Evolutionary conservation across 2,329 filamentous ascomycete genomes (phyloP), one percentile per base, ranked within the genome.

Genomic region (Aspergillus puulaauensis): DNA sequence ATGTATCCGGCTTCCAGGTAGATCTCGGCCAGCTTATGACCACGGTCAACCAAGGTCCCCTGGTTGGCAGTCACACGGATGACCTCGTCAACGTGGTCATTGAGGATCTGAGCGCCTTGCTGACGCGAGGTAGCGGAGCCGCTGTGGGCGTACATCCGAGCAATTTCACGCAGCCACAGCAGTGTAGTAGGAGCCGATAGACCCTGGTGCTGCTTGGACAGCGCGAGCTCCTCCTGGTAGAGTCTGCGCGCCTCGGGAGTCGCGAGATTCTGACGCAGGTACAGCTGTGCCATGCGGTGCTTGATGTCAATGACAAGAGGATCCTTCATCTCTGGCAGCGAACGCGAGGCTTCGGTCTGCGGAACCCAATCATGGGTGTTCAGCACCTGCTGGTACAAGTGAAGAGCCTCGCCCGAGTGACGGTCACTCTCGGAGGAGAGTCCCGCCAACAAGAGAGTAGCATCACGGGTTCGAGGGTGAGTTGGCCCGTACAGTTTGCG

Each of bases 241-340:
- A 79, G 59, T 1, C 63, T 63, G 14, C 76, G 70, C 5, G 78
- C 79, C 39, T 73, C 74, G 2, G 69, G 71, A 0, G 72, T 68
- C 0, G 70, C 70, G 37, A 70, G 71, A 11, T 74, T 73, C 6
- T 73, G 74, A 9, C 75, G 76, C 39, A 79, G 64, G 52, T 82
- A 82, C 17, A 83, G 64, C 65, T 75, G 78, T 2, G 81, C 79
- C 23, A 83, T 70, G 8, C 79, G 77, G 61, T 77, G 81, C 68
- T 81, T 83, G 62, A 82, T 75, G 0, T 74, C 79, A 19, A 74
- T 73, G 12, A 80, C 64, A 2, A 76, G 75, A 0, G 72, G 74
- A 55, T 76, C 52, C 1, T 64, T 67, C 70, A 73, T 73, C 23
- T 73, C 70, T 6, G 70, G 65, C 12, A 73, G 61, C 11, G 60